Percentiles rank a stretch among this genome's conserved stretches.
Evolutionary conservation across 345 rosid genomes (phyloP).

Genomic region (Microthlaspi erraticum): DNA sequence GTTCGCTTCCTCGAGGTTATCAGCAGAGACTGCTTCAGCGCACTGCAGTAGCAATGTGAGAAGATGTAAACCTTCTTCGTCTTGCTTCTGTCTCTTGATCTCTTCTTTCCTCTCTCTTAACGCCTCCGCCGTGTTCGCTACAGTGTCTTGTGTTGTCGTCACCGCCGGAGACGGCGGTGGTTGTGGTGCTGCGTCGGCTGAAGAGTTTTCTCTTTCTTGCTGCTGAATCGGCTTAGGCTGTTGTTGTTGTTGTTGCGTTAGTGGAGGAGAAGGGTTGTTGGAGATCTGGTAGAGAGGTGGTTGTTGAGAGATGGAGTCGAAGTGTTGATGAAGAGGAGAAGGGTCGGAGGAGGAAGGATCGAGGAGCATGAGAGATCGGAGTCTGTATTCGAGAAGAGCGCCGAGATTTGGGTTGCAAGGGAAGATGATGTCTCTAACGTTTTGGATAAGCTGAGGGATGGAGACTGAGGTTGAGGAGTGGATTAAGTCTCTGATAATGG

Average conservation of each 20-base stretch:
- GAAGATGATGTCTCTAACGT: constrained; percentile 88
- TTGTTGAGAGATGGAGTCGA: constrained; percentile 9
- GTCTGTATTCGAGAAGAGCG: constrained; percentile 78
- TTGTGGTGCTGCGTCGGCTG: constrained; percentile 47
- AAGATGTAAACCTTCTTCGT: constrained; percentile 93
- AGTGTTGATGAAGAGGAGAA: constrained; percentile 42
- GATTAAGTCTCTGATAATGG: constrained; percentile 86
- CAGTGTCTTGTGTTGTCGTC: constrained; percentile 30
- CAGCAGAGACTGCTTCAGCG: constrained; percentile 95
- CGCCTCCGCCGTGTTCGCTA: constrained; percentile 42
- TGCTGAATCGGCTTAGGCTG: constrained; percentile 34
- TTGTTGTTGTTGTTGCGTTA: constrained; percentile 30
- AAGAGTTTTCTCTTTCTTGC: constrained; percentile 54
- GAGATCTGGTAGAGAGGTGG: constrained; percentile 39
- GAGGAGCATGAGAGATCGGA: constrained; percentile 62
- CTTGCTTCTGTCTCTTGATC: constrained; percentile 72
- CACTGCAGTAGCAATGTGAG: constrained; percentile 91
- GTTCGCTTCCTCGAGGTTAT: constrained; percentile 88
- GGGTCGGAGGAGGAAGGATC: constrained; percentile 55
- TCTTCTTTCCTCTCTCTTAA: constrained; percentile 75
- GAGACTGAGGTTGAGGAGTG: constrained; percentile 74
- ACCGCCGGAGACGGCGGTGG: constrained; percentile 36
- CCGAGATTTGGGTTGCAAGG: constrained; percentile 97
- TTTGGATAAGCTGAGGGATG: constrained; percentile 95
- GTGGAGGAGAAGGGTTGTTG: constrained; percentile 36